phyloP scores from a whole-genome alignment of 768 basidiomycete genomes.

The Phylloporus sp. region DNA sequence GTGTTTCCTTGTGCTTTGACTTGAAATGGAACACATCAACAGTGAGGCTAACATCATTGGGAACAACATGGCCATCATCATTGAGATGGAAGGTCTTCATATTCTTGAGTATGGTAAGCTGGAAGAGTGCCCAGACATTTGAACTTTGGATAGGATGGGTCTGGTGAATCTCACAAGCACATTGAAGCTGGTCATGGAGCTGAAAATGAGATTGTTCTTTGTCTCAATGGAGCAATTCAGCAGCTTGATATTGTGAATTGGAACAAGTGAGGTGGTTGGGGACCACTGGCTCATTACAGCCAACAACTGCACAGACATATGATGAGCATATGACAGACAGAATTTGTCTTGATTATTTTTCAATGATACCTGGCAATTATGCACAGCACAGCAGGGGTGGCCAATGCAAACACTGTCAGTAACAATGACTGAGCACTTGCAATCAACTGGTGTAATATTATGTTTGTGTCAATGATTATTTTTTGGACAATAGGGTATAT shows the following conservation, averaged over 20 bases:
- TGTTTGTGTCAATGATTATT: too few relatives aligned
- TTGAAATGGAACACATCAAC: constrained; percentile 38
- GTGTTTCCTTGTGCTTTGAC: constrained; percentile 30
- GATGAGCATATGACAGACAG: neutral
- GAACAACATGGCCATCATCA: neutral
- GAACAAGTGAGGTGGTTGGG: neutral
- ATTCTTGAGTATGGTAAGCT: neutral
- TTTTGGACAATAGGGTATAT: too few relatives aligned
- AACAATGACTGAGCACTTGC: neutral
- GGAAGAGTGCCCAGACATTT: neutral
- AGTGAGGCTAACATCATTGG: constrained; percentile 16
- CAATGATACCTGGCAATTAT: constrained; percentile 1
- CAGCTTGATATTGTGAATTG: neutral
- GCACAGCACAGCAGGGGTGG: neutral
- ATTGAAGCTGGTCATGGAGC: neutral
- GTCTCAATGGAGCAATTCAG: neutral
- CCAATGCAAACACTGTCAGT: constrained; percentile 2
- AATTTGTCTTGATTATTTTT: neutral
- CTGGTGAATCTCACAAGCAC: neutral
- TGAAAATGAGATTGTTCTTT: constrained; percentile 5
- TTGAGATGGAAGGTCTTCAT: neutral
- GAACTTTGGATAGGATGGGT: neutral
- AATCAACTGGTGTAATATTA: too few relatives aligned
- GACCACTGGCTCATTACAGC: neutral
- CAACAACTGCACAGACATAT: neutral